These are phyloP conservation scores for Trametes gibbosa DNA, from an alignment of 768 basidiomycete genomes.

Conservation along the genomic window DNA sequence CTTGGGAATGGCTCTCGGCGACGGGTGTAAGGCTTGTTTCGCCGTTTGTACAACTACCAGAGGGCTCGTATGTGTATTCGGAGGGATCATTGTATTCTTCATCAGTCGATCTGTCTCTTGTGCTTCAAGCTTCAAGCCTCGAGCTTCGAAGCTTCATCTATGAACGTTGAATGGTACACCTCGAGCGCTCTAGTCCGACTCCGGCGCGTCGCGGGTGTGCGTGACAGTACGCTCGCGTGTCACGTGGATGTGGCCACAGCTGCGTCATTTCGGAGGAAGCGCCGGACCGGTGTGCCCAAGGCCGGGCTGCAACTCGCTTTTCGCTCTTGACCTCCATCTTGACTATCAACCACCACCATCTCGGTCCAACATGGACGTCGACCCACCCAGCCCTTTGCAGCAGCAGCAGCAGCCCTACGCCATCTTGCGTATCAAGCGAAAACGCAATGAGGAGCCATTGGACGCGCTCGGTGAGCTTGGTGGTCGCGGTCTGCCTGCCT, in stretches of 20 bases:
- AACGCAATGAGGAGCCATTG: constrained; percentile 77
- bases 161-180: too few relatives aligned
- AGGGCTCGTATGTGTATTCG: too few relatives aligned
- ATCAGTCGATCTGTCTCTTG: not conserved
- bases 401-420: constrained; percentile 48
- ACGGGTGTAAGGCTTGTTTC: not conserved
- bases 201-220: not conserved
- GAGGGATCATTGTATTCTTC: not conserved
- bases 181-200: too few relatives aligned
- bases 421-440: constrained; percentile 79
- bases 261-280: too few relatives aligned
- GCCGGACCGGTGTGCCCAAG: too few relatives aligned
- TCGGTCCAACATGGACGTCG: constrained; percentile 5
- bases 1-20: too few relatives aligned
- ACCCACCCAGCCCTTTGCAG: constrained; percentile 1
- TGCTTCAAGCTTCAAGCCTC: too few relatives aligned
- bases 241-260: constrained; percentile 4
- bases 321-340: not conserved
- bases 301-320: not conserved
- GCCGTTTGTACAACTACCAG: too few relatives aligned
- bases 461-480: constrained; percentile 70
- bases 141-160: too few relatives aligned
- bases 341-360: not conserved
- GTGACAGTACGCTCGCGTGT: not conserved
- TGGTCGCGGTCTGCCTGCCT: too few relatives aligned